Percentiles rank a stretch among this genome's conserved stretches.
phyloP scores from a whole-genome alignment of 179 eudicot genomes.

The Sideroxylon spinosum region DNA sequence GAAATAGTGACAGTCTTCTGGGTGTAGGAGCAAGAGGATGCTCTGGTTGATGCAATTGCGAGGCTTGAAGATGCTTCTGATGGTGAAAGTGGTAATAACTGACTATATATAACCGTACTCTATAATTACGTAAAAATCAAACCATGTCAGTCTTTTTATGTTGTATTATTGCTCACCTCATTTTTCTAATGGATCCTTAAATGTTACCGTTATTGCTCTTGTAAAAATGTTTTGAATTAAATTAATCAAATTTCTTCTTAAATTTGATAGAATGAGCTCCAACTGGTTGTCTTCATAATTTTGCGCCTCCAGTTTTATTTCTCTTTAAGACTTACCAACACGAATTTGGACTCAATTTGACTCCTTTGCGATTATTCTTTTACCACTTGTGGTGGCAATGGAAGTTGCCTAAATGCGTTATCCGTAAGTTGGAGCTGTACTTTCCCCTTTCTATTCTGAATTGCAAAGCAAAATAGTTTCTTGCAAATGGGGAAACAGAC shows the following conservation, averaged over 20 bases:
- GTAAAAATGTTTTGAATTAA: not conserved
- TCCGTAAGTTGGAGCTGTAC: no score
- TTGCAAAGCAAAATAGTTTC: no score
- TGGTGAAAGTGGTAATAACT: slow-evolving; percentile 62
- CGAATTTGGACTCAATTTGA: no score
- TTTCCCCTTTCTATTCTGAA: no score
- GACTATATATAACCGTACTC: slow-evolving; percentile 15
- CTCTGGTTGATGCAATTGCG: slow-evolving; percentile 61
- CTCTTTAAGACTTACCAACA: no score
- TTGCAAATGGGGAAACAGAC: no score
- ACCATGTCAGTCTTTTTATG: not conserved
- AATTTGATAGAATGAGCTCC: not conserved
- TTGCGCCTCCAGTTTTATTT: no score
- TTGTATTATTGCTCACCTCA: not conserved
- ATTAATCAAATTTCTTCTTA: not conserved
- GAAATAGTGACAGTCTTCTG: slow-evolving; percentile 12
- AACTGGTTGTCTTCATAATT: not conserved
- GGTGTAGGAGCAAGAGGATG: slow-evolving; percentile 63
- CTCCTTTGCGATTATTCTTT: no score
- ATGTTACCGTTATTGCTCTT: not conserved
- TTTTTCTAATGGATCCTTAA: not conserved
- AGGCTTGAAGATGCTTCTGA: slow-evolving; percentile 68
- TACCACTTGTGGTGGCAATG: not conserved
- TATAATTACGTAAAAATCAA: not conserved
- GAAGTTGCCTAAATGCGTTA: not conserved